Evolutionary conservation across 140 eudicot genomes (phyloP), one percentile per base, ranked within the genome.

Genomic region (Senecio squalidus): DNA sequence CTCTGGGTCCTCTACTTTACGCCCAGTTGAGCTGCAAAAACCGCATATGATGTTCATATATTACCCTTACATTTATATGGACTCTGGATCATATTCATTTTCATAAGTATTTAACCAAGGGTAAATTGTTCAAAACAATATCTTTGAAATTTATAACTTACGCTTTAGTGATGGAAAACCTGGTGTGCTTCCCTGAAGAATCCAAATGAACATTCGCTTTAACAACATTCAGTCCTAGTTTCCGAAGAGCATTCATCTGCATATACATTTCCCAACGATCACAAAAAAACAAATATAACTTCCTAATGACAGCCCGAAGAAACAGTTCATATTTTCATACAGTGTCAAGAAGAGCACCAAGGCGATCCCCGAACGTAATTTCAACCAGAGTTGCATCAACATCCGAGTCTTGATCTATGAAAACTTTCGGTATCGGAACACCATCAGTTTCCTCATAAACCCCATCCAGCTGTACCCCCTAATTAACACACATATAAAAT

Each of bases 311-410:
- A 6, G 47, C 23, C 23, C 20, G 40, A 18, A 6, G 29, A 22
- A 44, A 7, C n/a, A 24, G 53, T 57, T 13, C 33, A 45, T n/a
- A n/a, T n/a, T 20, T 30, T 3, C 84, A 52, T 76, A 91, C 98
- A 6, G 98, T 91, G 80, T 92, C 98, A 23, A 92, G 84, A 43
- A 92, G 95, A 55, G 98, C 95, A 16, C 98, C 98, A 55, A 92
- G 93, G 62, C 98, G 93, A 72, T 92, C 84, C 33, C 95, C 98
- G 41, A 87, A 92, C 24, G 96, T 92, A 48, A 92, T 60, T 56
- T 87, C 80, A 16, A 87, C 96, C 4, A 87, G 78, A 39, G 98
- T 92, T 30, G 96, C 93, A 68, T 87, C 76, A 3, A 92, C 80
- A 68, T 87, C 95, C 8, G 95, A 79, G 67, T 92, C 89, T 49